A percentile compares a stretch with the other conserved stretches of the same genome.
Evolutionary conservation across 2,329 filamentous ascomycete genomes (phyloP).

Genomic region (Fusarium continuum): DNA sequence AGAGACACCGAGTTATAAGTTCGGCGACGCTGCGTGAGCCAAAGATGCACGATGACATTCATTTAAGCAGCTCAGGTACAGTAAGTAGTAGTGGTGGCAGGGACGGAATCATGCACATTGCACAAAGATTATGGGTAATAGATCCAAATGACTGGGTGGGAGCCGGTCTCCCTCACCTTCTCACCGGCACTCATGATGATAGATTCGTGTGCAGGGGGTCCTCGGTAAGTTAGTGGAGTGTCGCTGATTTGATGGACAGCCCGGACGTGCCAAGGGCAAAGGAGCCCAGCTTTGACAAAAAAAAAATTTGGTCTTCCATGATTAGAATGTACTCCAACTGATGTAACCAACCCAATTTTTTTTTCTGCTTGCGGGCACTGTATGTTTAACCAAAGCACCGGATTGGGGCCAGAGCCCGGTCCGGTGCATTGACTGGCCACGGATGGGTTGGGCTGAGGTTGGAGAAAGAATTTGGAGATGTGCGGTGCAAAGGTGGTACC

Average conservation of each 20-base stretch:
- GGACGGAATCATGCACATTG: constrained; percentile 8
- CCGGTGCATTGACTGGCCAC: constrained; percentile 8
- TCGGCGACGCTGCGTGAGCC: not conserved
- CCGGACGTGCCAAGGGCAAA: constrained; percentile 20
- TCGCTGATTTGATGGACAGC: constrained; percentile 19
- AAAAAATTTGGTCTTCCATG: not conserved
- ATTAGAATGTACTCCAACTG: too few relatives aligned
- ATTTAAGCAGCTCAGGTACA: too few relatives aligned
- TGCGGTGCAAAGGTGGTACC: too few relatives aligned
- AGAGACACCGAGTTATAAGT: constrained; percentile 32
- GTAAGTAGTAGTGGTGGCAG: not conserved
- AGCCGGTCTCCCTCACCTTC: constrained; percentile 20
- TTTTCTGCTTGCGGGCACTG: constrained; percentile 7
- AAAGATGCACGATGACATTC: not conserved
- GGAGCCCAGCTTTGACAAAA: not conserved
- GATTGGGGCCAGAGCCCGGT: constrained; percentile 33
- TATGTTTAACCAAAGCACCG: constrained; percentile 22
- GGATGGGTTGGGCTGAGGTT: constrained; percentile 2
- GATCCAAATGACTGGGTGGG: not conserved
- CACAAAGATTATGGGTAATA: constrained; percentile 2
- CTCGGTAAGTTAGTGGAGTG: constrained; percentile 22
- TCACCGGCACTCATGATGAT: constrained; percentile 14
- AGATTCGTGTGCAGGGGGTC: constrained; percentile 20
- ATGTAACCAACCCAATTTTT: constrained; percentile 16
- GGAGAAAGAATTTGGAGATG: constrained; percentile 21